Base-by-base conservation (phyloP, 768 basidiomycete species). In the Leucogyrophana mollusca region DNA sequence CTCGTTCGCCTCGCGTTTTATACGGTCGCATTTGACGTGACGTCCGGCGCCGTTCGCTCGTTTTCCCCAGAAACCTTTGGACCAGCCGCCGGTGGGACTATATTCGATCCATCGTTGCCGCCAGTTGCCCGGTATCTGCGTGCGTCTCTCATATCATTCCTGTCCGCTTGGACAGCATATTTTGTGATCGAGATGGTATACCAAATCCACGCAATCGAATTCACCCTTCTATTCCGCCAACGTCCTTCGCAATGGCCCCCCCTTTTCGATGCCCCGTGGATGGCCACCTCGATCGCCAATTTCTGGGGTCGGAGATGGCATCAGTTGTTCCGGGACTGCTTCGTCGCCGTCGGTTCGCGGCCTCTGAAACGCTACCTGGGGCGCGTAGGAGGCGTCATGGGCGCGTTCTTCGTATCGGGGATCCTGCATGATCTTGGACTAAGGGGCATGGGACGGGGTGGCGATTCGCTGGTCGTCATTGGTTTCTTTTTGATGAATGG, bases 271-370 rank as follows among this genome's bases (percentile, higher is more conserved):
- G 41, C 64, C 5, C 86, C 86, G 3, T 87, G 77, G 76, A 34
- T 58, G 9, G 59, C 80, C 0, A 79, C 78, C 3, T 85, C 83
- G 4, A 62, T 88, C n/a, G 60, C 67, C 30, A 74, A 80, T 18
- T 78, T 83, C 46, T 88, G 86, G 87, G 69, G 74, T 3, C 59
- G 50, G 45, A 65, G 75, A n/a, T 88, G 87, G 86, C 86, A 88
- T 53, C 84, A 86, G 54, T 49, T 80, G 4, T 83, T 85, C 56
- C 74, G 84, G 9, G 74, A 80, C 35, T 55, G 61, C 30, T 86
- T 87, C 54, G 61, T 83, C 34, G 61, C 58, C 10, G 50, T 79
- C n/a, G 84, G 83, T 10, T 66, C 67, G 9, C 66, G 65, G 24
- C 78, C 79, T 0, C 41, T 78, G 21, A 57, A 58, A 21, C 55